These are phyloP conservation scores for Cupressus sempervirens DNA, from an alignment of 75 land plant species.

Conservation along the genomic window DNA sequence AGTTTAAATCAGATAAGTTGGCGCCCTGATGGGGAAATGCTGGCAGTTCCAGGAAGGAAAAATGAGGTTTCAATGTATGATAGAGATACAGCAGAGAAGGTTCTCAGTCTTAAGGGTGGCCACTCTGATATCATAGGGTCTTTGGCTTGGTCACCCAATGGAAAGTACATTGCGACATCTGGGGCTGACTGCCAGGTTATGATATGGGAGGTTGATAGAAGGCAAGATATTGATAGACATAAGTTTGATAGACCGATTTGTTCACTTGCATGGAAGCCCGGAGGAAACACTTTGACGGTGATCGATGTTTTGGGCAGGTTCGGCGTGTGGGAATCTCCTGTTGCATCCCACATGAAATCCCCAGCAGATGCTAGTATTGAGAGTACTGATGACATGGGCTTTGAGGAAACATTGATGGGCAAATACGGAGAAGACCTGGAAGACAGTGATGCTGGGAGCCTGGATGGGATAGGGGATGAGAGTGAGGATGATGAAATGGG, in stretches of 20 bases:
- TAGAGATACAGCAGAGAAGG: slow-evolving; percentile 84
- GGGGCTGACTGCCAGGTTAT: slow-evolving; percentile 67
- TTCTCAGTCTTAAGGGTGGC: slow-evolving; percentile 73
- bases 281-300: slow-evolving; percentile 73
- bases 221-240: slow-evolving; percentile 76
- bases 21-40: slow-evolving; percentile 81
- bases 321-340: slow-evolving; percentile 75
- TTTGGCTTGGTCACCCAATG: slow-evolving; percentile 88
- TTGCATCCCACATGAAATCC: slow-evolving; percentile 76
- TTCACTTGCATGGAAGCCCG: slow-evolving; percentile 77
- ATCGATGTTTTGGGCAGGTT: slow-evolving; percentile 76
- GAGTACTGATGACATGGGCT: slow-evolving; percentile 14
- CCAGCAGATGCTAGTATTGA: slow-evolving; percentile 50
- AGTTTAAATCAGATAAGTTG: slow-evolving; percentile 54
- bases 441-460: slow-evolving; percentile 40
- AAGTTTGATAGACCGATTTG: slow-evolving; percentile 68
- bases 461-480: slow-evolving; percentile 44
- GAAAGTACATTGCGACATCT: slow-evolving; percentile 86
- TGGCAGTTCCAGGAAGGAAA: slow-evolving; percentile 77
- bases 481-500: slow-evolving; percentile 30
- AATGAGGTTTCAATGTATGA: slow-evolving; percentile 84
- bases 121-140: slow-evolving; percentile 48
- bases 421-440: slow-evolving; percentile 32
- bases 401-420: slow-evolving; percentile 46
- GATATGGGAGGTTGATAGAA: slow-evolving; percentile 76